Percentiles rank a stretch among this genome's conserved stretches.
phyloP scores from a whole-genome alignment of 1,284 basidiomycete genomes.

The Cryptococcus wingfieldii region DNA sequence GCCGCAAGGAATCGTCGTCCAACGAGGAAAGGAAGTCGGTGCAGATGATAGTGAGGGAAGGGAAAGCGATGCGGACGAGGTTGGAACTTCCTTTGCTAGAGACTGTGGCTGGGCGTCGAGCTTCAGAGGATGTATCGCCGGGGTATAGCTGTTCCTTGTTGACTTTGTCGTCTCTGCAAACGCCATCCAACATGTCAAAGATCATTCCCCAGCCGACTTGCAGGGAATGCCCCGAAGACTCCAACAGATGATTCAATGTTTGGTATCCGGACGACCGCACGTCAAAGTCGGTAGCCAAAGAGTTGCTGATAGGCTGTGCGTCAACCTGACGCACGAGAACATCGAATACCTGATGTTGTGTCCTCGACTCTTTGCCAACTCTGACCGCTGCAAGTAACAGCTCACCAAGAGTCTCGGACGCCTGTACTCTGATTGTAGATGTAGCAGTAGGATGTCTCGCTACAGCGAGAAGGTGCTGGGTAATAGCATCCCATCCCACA shows the following conservation, averaged over 20 bases:
- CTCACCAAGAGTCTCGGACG: conserved; percentile 77
- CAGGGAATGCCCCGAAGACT: conserved; percentile 84
- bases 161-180: conserved; percentile 54
- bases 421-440: conserved; percentile 77
- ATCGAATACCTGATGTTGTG: conserved; percentile 76
- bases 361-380: conserved; percentile 56
- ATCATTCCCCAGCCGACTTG: conserved; percentile 88
- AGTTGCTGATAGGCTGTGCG: conserved; percentile 39
- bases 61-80: conserved; percentile 69
- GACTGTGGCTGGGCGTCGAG: conserved; percentile 15
- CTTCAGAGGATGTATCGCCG: conserved; percentile 1
- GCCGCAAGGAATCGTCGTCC: conserved; percentile 70
- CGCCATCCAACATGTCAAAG: conserved; percentile 80
- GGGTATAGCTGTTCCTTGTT: not conserved
- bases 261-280: conserved; percentile 81
- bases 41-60: conserved; percentile 88
- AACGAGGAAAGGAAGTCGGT: conserved; percentile 78
- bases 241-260: conserved; percentile 80
- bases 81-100: conserved; percentile 37
- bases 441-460: conserved; percentile 62
- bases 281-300: conserved; percentile 55
- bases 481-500: conserved; percentile 80
- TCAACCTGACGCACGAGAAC: conserved; percentile 76
- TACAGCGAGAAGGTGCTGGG: conserved; percentile 70
- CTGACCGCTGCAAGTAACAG: conserved; percentile 65